Evolutionary conservation across 2,329 filamentous ascomycete genomes (phyloP).

Genomic region (Fusarium tanahbumbuense): DNA sequence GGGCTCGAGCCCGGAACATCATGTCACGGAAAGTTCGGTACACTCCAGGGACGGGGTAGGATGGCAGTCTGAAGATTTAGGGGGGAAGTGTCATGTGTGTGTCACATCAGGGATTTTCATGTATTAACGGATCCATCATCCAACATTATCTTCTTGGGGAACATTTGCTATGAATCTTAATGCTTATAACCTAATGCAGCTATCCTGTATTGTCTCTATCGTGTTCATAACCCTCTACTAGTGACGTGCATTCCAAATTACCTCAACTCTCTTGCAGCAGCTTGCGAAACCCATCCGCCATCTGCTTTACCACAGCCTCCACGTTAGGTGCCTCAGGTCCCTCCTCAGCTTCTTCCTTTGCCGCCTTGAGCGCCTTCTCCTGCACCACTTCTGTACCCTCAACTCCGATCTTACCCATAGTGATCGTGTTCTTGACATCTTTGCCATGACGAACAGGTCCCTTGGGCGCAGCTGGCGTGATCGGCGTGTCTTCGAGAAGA

Average conservation of each 20-base stretch:
- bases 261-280: slow-evolving; percentile 43
- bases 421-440: slow-evolving; percentile 60
- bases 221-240: not conserved
- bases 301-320: slow-evolving; percentile 53
- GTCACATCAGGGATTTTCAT: not conserved
- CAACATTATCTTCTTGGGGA: slow-evolving; percentile 5
- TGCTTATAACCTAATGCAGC: not conserved
- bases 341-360: slow-evolving; percentile 49
- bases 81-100: not conserved
- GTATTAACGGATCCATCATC: not conserved
- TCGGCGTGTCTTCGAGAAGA: slow-evolving; percentile 74
- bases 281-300: slow-evolving; percentile 55
- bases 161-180: slow-evolving; percentile 16
- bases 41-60: not conserved
- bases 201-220: slow-evolving; percentile 2
- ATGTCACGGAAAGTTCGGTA: not conserved
- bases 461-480: slow-evolving; percentile 68
- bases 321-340: slow-evolving; percentile 57
- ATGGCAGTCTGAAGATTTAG: not conserved
- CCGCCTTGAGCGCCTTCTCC: slow-evolving; percentile 35
- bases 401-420: slow-evolving; percentile 58
- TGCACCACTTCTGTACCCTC: slow-evolving; percentile 45
- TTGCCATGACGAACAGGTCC: slow-evolving; percentile 66
- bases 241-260: not conserved
- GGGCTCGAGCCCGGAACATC: not conserved